phyloP scores from a whole-genome alignment of 2,329 filamentous ascomycete species.

The Cyphellophora attinorum region DNA sequence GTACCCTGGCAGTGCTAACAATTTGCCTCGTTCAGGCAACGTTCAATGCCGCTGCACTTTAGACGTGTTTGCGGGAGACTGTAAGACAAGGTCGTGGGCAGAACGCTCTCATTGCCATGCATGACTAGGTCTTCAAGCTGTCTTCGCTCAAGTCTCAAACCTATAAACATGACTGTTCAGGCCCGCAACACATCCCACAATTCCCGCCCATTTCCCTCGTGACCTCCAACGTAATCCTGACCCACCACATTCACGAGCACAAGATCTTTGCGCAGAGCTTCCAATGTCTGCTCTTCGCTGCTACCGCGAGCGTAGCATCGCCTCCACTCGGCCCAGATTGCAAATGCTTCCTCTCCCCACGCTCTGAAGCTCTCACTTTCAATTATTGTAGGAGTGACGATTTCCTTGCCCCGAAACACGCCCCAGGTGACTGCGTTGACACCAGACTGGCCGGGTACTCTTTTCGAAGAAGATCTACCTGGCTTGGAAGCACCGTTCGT shows the following conservation, averaged over 20 bases:
- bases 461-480: constrained; percentile 30
- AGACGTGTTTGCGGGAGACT: too few species aligned
- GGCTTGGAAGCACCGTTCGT: not conserved
- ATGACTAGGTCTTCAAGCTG: too few species aligned
- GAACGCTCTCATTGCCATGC: too few species aligned
- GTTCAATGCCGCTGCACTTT: too few species aligned
- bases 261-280: constrained; percentile 55
- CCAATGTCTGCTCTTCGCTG: constrained; percentile 61
- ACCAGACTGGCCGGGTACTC: constrained; percentile 34
- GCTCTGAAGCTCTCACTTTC: constrained; percentile 88
- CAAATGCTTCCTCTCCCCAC: constrained; percentile 93
- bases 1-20: too few species aligned
- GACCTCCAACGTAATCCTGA: constrained; percentile 34
- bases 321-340: constrained; percentile 91
- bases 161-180: too few species aligned
- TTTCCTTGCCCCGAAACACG: constrained; percentile 90
- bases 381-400: constrained; percentile 91
- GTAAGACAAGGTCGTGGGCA: too few species aligned
- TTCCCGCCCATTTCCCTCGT: constrained; percentile 19
- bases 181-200: constrained; percentile 18
- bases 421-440: constrained; percentile 98
- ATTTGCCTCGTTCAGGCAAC: too few species aligned
- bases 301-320: constrained; percentile 72
- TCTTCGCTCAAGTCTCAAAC: too few species aligned
- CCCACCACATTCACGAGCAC: constrained; percentile 72